A percentile compares a stretch with the other conserved stretches of the same genome.
Conservation (phyloP, 352 stramenopile species). For the Aphanomyces invadans region DNA sequence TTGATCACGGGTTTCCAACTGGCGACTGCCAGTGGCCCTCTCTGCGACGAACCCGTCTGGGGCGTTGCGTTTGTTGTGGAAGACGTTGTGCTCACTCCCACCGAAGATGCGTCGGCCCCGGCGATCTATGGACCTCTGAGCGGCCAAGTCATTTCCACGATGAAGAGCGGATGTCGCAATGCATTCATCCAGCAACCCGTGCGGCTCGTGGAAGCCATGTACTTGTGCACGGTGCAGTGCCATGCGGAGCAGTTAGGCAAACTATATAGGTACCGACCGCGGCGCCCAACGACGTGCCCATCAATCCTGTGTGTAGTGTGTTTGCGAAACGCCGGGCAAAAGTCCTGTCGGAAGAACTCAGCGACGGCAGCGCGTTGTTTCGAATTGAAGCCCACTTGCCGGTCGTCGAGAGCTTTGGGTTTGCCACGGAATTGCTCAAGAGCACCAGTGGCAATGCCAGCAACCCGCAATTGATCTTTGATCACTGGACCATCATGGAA, state of each 20-base stretch:
- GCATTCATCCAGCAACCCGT: constrained; percentile 79
- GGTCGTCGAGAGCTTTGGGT: constrained; percentile 91
- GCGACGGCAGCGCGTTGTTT: constrained; percentile 91
- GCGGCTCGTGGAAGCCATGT: constrained; percentile 88
- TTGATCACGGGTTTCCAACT: constrained; percentile 81
- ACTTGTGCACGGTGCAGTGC: constrained; percentile 82
- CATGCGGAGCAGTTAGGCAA: constrained; percentile 88
- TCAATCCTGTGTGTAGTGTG: no score
- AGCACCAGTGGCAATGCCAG: constrained; percentile 93
- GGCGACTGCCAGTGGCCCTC: constrained; percentile 62
- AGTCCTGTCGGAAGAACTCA: constrained; percentile 81
- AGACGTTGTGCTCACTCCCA: constrained; percentile 41
- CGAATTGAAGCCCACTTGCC: constrained; percentile 90
- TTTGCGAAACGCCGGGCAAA: constrained; percentile 89
- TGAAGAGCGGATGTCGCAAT: constrained; percentile 55
- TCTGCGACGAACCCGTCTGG: constrained; percentile 88
- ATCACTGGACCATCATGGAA: constrained; percentile 90
- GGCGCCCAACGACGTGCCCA: no score
- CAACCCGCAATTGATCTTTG: constrained; percentile 93
- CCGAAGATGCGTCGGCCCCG: constrained; percentile 11
- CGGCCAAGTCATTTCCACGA: constrained; percentile 73
- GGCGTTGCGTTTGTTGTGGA: constrained; percentile 85
- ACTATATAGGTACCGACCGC: constrained; percentile 88
- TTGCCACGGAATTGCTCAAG: constrained; percentile 89
- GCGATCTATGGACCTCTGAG: constrained; percentile 59